Evolutionary conservation across 2,329 filamentous ascomycete species (phyloP), one percentile per base, ranked within the genome.

Genomic region (Rhynchosporium agropyri): DNA sequence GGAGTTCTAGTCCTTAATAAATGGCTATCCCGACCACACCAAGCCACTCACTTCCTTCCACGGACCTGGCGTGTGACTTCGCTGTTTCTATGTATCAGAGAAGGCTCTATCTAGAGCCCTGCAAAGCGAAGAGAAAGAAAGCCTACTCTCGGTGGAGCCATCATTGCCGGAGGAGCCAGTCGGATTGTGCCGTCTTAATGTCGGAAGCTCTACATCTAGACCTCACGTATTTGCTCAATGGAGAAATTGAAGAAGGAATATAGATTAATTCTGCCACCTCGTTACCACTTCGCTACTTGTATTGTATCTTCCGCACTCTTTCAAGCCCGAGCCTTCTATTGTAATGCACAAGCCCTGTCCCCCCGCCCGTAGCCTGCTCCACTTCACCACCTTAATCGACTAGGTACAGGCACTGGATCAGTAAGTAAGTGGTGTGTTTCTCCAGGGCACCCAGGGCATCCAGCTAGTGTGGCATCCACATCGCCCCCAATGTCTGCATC

Each of bases 51-150:
- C 48, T 7, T n/a, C 29, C 48, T 13, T 53, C 31, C 31, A 38
- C 49, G 33, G 29, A 53, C 31, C n/a, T n/a, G 49, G 49, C 49
- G 49, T 53, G 49, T 53, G 49, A 53, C 49, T 53, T 53, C 49
- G 31, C 49, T 31, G 38, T 53, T 29, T 31, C 49, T 15, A 20
- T 20, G 20, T 15, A 38, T 29, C 49, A 36, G 15, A 38, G 49
- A 53, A 53, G 31, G 49, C 33, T 53, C 49, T n/a, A 40, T 31
- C 28, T n/a, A 36, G 9, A 36, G 33, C 33, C 33, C 33, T 36
- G 33, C 6, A 36, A 10, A 5, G 33, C 4, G n/a, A 28, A 54
- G 50, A 38, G 12, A 20, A 54, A 33, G 36, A 51, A 51, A 20
- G 15, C 49, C 49, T 38, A n/a, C 31, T 40, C 33, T 13, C 15